Conservation (phyloP, 495 filamentous ascomycete genomes). For the Podospora fimiseda region DNA sequence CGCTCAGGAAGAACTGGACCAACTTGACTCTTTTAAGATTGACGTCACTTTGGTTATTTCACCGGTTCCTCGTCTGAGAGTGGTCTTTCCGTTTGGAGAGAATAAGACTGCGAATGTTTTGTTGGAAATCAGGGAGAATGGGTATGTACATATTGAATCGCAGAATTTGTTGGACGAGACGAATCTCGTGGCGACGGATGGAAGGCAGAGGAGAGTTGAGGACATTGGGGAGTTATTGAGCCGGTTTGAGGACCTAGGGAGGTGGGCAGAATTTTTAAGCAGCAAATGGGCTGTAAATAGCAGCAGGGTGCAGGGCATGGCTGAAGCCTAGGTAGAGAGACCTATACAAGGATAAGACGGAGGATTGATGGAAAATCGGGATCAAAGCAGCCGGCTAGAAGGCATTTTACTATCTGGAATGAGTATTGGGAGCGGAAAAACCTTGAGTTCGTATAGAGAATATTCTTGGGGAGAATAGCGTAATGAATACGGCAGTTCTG, state of each 20-base stretch:
- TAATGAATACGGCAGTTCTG: no score
- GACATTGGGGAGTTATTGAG: conserved; percentile 35
- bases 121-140: conserved; percentile 59
- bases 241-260: conserved; percentile 45
- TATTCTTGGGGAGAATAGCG: no score
- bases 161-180: conserved; percentile 35
- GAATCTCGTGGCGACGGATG: conserved; percentile 16
- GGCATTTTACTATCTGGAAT: no score
- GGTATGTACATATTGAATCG: conserved; percentile 42
- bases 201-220: conserved; percentile 16
- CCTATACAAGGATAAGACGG: no score
- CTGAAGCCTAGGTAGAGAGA: no score
- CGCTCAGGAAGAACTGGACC: not conserved
- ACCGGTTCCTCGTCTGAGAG: conserved; percentile 39
- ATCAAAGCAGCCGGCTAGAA: no score
- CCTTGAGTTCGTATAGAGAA: no score
- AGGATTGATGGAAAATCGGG: no score
- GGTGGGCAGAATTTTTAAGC: conserved; percentile 50
- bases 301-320: not conserved
- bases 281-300: conserved; percentile 25
- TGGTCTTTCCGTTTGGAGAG: conserved; percentile 44
- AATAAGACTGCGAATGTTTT: conserved; percentile 36
- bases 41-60: conserved; percentile 45
- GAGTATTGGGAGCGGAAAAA: no score
- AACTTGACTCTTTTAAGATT: no score